Evolutionary conservation across 176 grass and related monocot species (phyloP), one percentile per base, ranked within the genome.

Genomic region (Alopecurus myosuroides): DNA sequence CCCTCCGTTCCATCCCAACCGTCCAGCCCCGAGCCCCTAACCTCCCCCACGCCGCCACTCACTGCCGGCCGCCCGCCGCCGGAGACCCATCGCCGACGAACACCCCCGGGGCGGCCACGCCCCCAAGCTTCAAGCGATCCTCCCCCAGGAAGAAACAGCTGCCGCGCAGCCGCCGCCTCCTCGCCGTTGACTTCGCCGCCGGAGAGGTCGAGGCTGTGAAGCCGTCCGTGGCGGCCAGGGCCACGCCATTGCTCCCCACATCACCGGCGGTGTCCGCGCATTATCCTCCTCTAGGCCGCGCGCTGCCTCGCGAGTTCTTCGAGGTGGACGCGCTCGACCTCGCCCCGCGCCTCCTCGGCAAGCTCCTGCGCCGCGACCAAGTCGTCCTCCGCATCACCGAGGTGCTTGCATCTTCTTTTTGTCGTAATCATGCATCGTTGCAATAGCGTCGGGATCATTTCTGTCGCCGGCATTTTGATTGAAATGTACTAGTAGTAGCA

Each of bases 371-470:
- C n/a, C 91, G 89, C 65, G 96, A 92, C 28, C 78, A 92, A 15
- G 93, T 95, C 52, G 81, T 95, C 81, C 93, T 98, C 79, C 91
- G 89, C 53, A 95, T 98, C 81, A 98, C 96, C 40, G 93, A 98
- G 96, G 96, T 98, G 35, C 5, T 5, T 39, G 4, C 73, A 49
- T 63, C 29, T 49, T 80, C n/a, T 8, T 18, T 49, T 1, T 28
- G 36, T 44, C 31, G 1, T 8, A 19, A 37, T 60, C 49, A 1
- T 74, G 6, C 15, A 63, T 12, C 31, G n/a, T 20, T 60, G 52
- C 62, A 33, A 19, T 61, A 73, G 13, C 41, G 4, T 3, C 12
- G n/a, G 10, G 26, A 1, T 31, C 1, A 12, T 82, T 15, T 62
- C 40, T 7, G 30, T 9, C 1, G 1, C 20, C 0, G 0, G 3